Base-by-base conservation (phyloP, 306 rosid genomes). In the Amphicarpaea edgeworthii region DNA sequence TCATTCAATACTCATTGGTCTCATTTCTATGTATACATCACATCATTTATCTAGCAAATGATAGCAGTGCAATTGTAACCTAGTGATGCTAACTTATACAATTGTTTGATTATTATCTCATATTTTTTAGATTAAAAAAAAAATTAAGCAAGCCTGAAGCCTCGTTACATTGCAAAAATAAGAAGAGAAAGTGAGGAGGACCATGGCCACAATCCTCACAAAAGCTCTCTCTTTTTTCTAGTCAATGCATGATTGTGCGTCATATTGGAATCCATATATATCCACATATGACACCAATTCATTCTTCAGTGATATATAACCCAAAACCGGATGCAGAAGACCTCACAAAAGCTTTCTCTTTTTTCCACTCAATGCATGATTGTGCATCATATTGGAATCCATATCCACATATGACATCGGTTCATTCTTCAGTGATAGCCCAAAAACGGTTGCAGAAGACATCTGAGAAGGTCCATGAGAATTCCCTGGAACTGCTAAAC, bases 401-500 rank as follows among this genome's bases (percentile, higher is more conserved):
- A 41, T 46, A 76, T 32, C 64, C 46, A 53, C 14, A 40, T 21
- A 59, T 68, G 45, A 68, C 5, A 74, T 14, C 11, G 15, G 65
- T 67, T 81, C 80, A 47, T 59, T 75, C 72, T 81, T 75, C 67
- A 47, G 75, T 12, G 61, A 34, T 43, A 65, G 10, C 57, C 45
- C 73, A 23, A 23, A 65, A 15, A 20, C 8, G 17, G 67, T 43
- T 1, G 50, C 32, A 50, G 19, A 54, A 38, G 72, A 45, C 55
- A 32, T 58, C 7, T 67, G 67, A 26, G 77, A 71, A 69, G 55
- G 59, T 72, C 28, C 71, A 54, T 3, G 11, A 57, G 76, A 83
- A 76, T 57, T 64, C 16, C 76, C 79, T 41, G 76, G 84, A 76
- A 84, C 80, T 50, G 82, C 85, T 46, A 84, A 34, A 77, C 74